Conservation (phyloP, 768 basidiomycete species). For the Mycena epipterygia region DNA sequence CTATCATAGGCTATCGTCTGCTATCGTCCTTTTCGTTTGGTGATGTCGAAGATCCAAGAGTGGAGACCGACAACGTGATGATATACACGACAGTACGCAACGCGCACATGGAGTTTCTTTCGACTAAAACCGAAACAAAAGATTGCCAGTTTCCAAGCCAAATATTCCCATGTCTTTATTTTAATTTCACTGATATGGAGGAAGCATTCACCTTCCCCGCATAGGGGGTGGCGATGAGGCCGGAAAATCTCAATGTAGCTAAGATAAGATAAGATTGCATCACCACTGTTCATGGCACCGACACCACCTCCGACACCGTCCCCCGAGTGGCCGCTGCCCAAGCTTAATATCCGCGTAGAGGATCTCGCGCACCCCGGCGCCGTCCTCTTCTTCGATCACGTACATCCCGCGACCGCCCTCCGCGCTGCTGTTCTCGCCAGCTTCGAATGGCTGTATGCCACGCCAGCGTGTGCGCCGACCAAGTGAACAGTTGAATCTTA, state of each 20-base stretch:
- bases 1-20: too few species aligned
- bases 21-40: too few species aligned
- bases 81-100: too few species aligned
- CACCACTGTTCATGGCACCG: slow-evolving; percentile 30
- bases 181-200: too few species aligned
- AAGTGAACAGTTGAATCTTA: slow-evolving; percentile 41
- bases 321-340: slow-evolving; percentile 67
- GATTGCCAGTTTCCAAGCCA: too few species aligned
- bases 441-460: slow-evolving; percentile 58
- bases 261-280: neutral
- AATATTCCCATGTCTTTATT: too few species aligned
- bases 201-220: too few species aligned
- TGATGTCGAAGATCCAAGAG: too few species aligned
- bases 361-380: slow-evolving; percentile 73
- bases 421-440: slow-evolving; percentile 64
- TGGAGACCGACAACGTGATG: too few species aligned
- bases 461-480: slow-evolving; percentile 52
- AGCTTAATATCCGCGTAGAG: slow-evolving; percentile 67
- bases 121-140: too few species aligned
- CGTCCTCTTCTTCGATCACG: slow-evolving; percentile 64
- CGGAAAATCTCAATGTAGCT: too few species aligned
- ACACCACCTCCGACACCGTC: slow-evolving; percentile 34
- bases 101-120: too few species aligned
- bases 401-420: slow-evolving; percentile 58
- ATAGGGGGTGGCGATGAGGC: slow-evolving; percentile 1